phyloP scores from a whole-genome alignment of 768 basidiomycete species.

The Collybia nuda region DNA sequence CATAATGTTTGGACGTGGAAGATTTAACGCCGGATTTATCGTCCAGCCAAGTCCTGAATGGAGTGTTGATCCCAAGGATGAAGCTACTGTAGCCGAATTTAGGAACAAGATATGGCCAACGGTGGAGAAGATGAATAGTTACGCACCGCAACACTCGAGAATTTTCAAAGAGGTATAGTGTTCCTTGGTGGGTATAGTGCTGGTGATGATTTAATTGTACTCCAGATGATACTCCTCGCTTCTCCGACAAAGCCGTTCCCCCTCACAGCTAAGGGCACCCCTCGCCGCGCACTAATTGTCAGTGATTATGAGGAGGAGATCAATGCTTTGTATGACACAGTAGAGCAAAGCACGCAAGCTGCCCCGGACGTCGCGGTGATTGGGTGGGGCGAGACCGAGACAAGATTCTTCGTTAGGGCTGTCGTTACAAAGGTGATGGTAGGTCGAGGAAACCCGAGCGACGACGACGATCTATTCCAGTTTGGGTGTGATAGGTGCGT shows the following conservation, averaged over 20 bases:
- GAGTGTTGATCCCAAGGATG: slow-evolving; percentile 20
- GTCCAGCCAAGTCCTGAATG: slow-evolving; percentile 24
- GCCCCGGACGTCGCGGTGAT: slow-evolving; percentile 18
- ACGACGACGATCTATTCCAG: slow-evolving; percentile 32
- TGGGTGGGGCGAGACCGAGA: slow-evolving; percentile 19
- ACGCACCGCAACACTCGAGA: slow-evolving; percentile 38
- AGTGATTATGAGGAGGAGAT: slow-evolving; percentile 36
- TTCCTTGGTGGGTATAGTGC: not conserved
- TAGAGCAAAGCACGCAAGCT: slow-evolving; percentile 25
- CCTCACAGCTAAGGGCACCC: slow-evolving; percentile 34
- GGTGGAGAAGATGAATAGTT: slow-evolving; percentile 31
- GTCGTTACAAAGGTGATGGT: slow-evolving; percentile 28
- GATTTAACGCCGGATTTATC: slow-evolving; percentile 30
- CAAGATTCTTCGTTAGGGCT: slow-evolving; percentile 26
- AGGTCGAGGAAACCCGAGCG: slow-evolving; percentile 11
- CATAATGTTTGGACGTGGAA: slow-evolving; percentile 36
- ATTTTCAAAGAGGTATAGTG: slow-evolving; percentile 37
- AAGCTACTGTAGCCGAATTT: slow-evolving; percentile 15
- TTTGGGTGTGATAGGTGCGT: slow-evolving; percentile 33
- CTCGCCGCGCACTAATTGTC: slow-evolving; percentile 32
- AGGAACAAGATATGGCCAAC: slow-evolving; percentile 29
- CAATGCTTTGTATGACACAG: slow-evolving; percentile 27
- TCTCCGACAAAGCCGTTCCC: slow-evolving; percentile 32
- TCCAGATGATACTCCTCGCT: slow-evolving; percentile 37
- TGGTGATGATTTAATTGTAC: not conserved